phyloP scores from a whole-genome alignment of 768 basidiomycete genomes.

The Piloderma croceum region DNA sequence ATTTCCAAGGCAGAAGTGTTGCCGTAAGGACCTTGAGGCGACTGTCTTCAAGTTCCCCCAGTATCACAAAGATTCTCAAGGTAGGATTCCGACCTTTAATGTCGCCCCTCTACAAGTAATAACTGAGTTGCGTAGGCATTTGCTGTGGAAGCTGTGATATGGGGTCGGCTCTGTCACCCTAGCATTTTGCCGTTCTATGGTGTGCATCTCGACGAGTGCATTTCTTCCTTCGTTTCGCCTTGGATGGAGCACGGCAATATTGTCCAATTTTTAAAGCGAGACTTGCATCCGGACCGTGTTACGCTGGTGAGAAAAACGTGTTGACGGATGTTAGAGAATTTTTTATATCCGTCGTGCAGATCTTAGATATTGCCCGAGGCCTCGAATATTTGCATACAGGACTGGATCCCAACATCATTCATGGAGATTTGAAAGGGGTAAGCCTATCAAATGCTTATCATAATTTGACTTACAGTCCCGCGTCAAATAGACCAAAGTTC shows the following conservation, averaged over 20 bases:
- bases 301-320: not conserved
- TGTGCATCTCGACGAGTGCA: constrained; percentile 9
- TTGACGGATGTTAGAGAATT: no score
- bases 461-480: no score
- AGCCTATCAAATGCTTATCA: constrained; percentile 3
- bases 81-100: no score
- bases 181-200: constrained; percentile 29
- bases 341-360: no score
- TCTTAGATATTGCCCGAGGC: constrained; percentile 30
- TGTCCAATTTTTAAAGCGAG: constrained; percentile 22
- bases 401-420: constrained; percentile 35
- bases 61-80: no score
- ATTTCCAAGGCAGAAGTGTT: no score
- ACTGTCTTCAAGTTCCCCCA: no score
- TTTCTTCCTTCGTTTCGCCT: constrained; percentile 28
- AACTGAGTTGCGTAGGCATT: constrained; percentile 23
- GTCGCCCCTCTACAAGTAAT: no score
- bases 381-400: constrained; percentile 33
- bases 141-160: constrained; percentile 24
- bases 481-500: no score
- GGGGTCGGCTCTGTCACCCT: constrained; percentile 25
- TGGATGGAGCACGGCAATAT: constrained; percentile 35
- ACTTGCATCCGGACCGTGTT: not conserved
- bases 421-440: constrained; percentile 39
- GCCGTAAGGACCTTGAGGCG: no score